Base-by-base conservation (phyloP, 2,329 filamentous ascomycete genomes). In the Emmonsiellopsis sp. region DNA sequence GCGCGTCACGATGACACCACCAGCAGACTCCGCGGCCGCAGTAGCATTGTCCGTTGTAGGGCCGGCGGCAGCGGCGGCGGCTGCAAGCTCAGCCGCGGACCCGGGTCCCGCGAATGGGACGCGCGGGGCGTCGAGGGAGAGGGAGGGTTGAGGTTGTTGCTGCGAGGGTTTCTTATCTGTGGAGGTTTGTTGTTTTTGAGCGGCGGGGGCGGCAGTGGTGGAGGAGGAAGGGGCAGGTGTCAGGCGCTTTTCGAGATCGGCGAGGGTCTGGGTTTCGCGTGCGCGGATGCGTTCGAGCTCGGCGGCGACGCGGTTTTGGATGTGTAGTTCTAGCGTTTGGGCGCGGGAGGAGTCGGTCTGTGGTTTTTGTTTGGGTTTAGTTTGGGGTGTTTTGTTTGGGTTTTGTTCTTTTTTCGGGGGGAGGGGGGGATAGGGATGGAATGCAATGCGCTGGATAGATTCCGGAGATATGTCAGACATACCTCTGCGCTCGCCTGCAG, bases 311-410 rank as follows among this genome's bases (percentile, higher is more conserved):
- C 92, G 91, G 67, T 82, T 76, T 76, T 96, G 91, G 70, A 95
- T 85, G 64, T 92, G 86, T 59, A 93, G 83, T 75, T 97, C 92
- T 70, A 89, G 76, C 66, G 85, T 78, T 73, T 88, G 88, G 64
- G 86, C 80, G 68, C 92, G 90, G 60, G 89, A 91, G 56, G 85
- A 83, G 75, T 97, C 91, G 73, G 87, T 92, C 92, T 97, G 68
- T 55, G n/a, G 30, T 26, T 15, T 47, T 32, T 47, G 31, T 15
- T 37, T 35, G 31, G 1, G 5, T 20, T 49, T 49, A 49, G 46
- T 38, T 7, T 51, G 37, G 13, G 2, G n/a, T 10, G 16, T 53
- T 55, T 26, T 54, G 55, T 31, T 56, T 50, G 30, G 15, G 40
- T 54, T 38, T 26, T n/a, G 8, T 16, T 38, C 16, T 51, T 42